A percentile compares a stretch with the other conserved stretches of the same genome.
Evolutionary conservation across 306 rosid genomes (phyloP).

Genomic region (Cajanus cajan): DNA sequence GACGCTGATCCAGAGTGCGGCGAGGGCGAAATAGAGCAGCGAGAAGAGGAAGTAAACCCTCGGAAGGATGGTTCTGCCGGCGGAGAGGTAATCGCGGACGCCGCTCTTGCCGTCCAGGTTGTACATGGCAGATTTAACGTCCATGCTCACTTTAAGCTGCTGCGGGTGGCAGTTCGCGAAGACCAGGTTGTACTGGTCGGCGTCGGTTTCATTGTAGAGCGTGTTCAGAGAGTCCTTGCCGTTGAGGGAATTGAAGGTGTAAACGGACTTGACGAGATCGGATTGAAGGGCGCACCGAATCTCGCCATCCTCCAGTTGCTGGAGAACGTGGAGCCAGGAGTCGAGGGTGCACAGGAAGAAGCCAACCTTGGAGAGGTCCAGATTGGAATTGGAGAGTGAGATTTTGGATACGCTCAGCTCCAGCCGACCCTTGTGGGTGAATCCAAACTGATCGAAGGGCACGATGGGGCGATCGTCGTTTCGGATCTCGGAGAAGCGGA

Average conservation of each 20-base stretch:
- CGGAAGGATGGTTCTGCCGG: constrained; percentile 77
- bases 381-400: constrained; percentile 45
- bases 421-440: constrained; percentile 78
- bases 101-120: constrained; percentile 72
- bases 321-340: constrained; percentile 72
- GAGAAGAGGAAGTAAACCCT: constrained; percentile 74
- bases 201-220: constrained; percentile 47
- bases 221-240: constrained; percentile 12
- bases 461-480: constrained; percentile 55
- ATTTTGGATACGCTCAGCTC: constrained; percentile 66
- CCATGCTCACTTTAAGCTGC: constrained; percentile 57
- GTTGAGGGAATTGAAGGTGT: constrained; percentile 50
- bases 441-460: constrained; percentile 84
- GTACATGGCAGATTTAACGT: constrained; percentile 76
- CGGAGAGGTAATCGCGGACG: constrained; percentile 73
- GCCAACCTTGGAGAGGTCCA: constrained; percentile 65
- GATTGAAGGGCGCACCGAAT: constrained; percentile 69
- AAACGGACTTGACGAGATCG: constrained; percentile 58
- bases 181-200: constrained; percentile 84
- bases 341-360: constrained; percentile 86
- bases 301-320: constrained; percentile 69
- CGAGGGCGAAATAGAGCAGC: constrained; percentile 51
- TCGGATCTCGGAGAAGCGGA: constrained; percentile 56
- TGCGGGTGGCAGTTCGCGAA: constrained; percentile 69
- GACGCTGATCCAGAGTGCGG: constrained; percentile 58